Evolutionary conservation across 768 basidiomycete species (phyloP), one percentile per base, ranked within the genome.

Genomic region (Mycena epipterygia): DNA sequence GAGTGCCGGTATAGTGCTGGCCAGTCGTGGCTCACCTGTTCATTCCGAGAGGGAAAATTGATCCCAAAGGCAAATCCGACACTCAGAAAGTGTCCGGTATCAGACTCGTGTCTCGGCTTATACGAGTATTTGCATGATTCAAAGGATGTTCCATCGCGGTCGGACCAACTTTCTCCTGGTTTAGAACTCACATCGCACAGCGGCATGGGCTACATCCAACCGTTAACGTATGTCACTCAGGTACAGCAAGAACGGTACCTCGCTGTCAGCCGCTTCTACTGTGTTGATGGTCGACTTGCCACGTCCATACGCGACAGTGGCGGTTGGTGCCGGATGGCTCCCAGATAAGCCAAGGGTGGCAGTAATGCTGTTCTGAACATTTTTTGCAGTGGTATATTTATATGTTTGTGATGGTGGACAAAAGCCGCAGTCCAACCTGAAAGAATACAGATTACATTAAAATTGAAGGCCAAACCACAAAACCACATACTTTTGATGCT

Each of bases 371-470:
- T 61, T 32, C 21, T 48, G 59, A 33, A 23, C 32, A 21, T 29
- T 60, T 30, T 25, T 46, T 12, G 19, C 29, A 9, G 5, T 2
- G 27, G 1, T 27, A 27, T 33, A 30, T n/a, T 61, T 61, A 13
- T 32, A 48, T 61, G 33, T 61, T 32, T 35, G 42, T 19, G 30
- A 48, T 35, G 59, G 59, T 33, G 25, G n/a, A 30, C n/a, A 21
- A 11, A 61, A 48, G 29, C 59, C 59, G 9, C 44, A 46, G 37
- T 46, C 59, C 29, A 61, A 32, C n/a, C 59, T 61, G 30, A 61
- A 48, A 13, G 21, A 7, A 48, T 3, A 3, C 21, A 59, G n/a
- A 44, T 49, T 25, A 61, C 11, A 49, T 32, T n/a, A 21, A 29
- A 51, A 27, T 13, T 6, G 33, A 14, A 1, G 37, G 19, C 32